Conservation (phyloP, 2,329 filamentous ascomycete species). For the Hawksworthiomyces lignivorus region DNA sequence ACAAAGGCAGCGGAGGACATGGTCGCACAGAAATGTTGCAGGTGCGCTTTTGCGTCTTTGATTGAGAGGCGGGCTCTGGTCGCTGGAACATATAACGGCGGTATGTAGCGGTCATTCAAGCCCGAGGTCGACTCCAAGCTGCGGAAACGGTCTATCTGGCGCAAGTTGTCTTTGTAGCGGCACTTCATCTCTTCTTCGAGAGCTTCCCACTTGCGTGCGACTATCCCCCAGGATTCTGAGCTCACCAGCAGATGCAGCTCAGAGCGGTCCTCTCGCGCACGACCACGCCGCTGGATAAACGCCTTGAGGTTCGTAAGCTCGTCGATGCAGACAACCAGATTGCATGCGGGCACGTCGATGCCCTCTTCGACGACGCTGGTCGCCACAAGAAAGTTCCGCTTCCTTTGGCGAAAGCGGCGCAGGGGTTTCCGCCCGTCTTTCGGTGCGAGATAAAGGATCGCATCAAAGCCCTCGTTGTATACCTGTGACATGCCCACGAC, state of each 20-base stretch:
- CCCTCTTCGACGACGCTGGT: slow-evolving; percentile 62
- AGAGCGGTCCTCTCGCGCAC: slow-evolving; percentile 44
- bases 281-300: slow-evolving; percentile 50
- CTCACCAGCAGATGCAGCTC: slow-evolving; percentile 39
- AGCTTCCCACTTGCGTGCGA: slow-evolving; percentile 46
- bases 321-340: slow-evolving; percentile 53
- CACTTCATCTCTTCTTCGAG: slow-evolving; percentile 68
- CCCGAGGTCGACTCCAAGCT: slow-evolving; percentile 37
- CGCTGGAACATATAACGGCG: slow-evolving; percentile 18
- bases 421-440: slow-evolving; percentile 30
- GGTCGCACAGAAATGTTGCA: slow-evolving; percentile 72
- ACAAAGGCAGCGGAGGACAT: slow-evolving; percentile 52
- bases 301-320: slow-evolving; percentile 45
- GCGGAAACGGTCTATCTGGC: slow-evolving; percentile 38
- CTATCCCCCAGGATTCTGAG: background rate
- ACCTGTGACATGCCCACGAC: slow-evolving; percentile 39
- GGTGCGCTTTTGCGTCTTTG: slow-evolving; percentile 65
- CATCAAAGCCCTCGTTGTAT: slow-evolving; percentile 4
- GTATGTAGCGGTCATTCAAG: slow-evolving; percentile 25
- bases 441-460: slow-evolving; percentile 22
- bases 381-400: slow-evolving; percentile 50
- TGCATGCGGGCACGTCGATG: slow-evolving; percentile 58
- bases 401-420: slow-evolving; percentile 44
- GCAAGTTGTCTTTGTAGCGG: slow-evolving; percentile 58
- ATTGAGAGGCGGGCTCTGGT: slow-evolving; percentile 61